phyloP scores from a whole-genome alignment of 2,329 filamentous ascomycete species.

The Cordyceps cicadae region DNA sequence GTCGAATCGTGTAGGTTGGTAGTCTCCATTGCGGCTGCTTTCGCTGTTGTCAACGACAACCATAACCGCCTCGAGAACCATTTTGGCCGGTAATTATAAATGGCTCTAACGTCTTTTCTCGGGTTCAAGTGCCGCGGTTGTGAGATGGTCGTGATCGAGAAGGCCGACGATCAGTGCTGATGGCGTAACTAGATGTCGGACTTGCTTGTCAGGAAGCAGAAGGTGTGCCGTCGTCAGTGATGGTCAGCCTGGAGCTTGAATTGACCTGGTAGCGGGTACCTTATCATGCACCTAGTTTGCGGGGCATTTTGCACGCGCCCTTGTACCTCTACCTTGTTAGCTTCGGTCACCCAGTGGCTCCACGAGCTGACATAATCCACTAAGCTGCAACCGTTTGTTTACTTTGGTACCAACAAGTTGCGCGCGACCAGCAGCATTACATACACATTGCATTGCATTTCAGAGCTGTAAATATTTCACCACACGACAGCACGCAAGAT shows the following conservation, averaged over 20 bases:
- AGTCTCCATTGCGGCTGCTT: conserved; percentile 93
- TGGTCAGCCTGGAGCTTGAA: conserved; percentile 13
- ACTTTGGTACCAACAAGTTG: conserved; percentile 11
- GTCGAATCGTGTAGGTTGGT: conserved; percentile 86
- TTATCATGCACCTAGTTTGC: not conserved
- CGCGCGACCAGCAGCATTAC: conserved; percentile 6
- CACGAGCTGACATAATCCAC: conserved; percentile 12
- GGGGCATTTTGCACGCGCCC: not conserved
- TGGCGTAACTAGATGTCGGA: not conserved
- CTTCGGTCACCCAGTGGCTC: conserved; percentile 3
- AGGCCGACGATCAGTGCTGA: not conserved
- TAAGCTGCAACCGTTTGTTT: conserved; percentile 16
- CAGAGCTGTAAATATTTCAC: not conserved
- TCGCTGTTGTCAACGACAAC: conserved; percentile 99
- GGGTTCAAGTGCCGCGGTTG: not conserved
- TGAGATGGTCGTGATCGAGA: not conserved
- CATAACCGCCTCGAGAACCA: conserved; percentile 99
- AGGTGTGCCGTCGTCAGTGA: conserved; percentile 13
- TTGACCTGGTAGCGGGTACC: not conserved
- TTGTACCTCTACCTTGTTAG: conserved; percentile 5
- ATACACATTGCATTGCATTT: not conserved
- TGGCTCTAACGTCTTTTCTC: not conserved
- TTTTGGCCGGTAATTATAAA: conserved; percentile 49
- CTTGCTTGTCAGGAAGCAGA: conserved; percentile 7
- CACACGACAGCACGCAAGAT: not conserved